phyloP scores from a whole-genome alignment of 164 flowering plant genomes.

The Stephania yunnanensis region DNA sequence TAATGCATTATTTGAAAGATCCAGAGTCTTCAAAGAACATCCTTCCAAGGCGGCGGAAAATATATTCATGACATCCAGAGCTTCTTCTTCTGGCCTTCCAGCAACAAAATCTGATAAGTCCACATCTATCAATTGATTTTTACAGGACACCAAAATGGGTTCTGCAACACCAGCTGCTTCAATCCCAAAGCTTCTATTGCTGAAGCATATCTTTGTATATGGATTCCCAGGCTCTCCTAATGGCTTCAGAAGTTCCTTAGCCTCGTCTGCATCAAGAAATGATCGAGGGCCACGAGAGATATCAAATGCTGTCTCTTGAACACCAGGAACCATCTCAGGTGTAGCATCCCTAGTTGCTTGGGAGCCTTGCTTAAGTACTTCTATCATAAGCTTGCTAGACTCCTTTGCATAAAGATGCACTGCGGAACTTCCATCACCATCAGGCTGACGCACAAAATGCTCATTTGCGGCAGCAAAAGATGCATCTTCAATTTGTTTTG shows the following conservation, averaged over 20 bases:
- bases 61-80: constrained; percentile 78
- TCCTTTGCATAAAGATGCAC: constrained; percentile 94
- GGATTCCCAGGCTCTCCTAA: constrained; percentile 50
- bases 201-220: constrained; percentile 76
- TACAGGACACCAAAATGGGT: constrained; percentile 61
- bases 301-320: constrained; percentile 53
- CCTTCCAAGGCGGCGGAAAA: constrained; percentile 73
- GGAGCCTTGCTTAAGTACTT: constrained; percentile 65
- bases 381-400: constrained; percentile 75
- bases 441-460: constrained; percentile 75
- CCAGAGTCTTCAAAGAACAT: constrained; percentile 47
- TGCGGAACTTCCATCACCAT: constrained; percentile 95
- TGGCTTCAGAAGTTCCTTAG: constrained; percentile 59
- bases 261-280: constrained; percentile 77
- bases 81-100: constrained; percentile 80
- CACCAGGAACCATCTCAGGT: constrained; percentile 16
- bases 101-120: constrained; percentile 90
- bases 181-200: constrained; percentile 84
- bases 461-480: constrained; percentile 69
- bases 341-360: constrained; percentile 17
- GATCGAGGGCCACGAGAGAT: constrained; percentile 66
- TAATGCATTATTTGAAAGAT: constrained; percentile 84
- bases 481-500: constrained; percentile 61
- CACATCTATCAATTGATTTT: constrained; percentile 67
- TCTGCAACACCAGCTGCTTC: constrained; percentile 76